Base-by-base conservation (phyloP, 495 filamentous ascomycete genomes). In the Clavariopsis aquatica region DNA sequence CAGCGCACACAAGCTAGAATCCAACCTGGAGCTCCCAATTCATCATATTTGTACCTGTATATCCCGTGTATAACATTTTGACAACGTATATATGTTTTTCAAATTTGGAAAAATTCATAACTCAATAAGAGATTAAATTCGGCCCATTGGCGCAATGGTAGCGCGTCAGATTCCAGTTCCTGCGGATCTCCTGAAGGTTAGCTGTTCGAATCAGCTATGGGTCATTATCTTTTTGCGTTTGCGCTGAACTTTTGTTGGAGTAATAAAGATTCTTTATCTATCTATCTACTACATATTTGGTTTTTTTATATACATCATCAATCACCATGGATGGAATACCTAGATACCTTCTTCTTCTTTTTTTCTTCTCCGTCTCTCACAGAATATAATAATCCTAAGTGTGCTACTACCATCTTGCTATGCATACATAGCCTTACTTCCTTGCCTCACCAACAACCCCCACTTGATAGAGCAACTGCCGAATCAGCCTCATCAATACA, bases 161-260 rank as follows among this genome's bases (percentile, higher is more conserved):
- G 38, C 38, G 38, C 38, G 38, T 43, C 38, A 43, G 38, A 43
- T 43, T 43, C 38, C 38, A 43, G 38, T 43, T 43, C 38, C 9
- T 43, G 38, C n/a, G 38, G 38, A 43, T 43, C 6, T 43, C 38
- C 38, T 43, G 38, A 43, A 43, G 38, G 38, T 43, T 43, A 43
- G 38, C 38, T 43, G 38, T 43, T 43, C 38, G 38, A 43, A 43
- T 43, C 38, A 43, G 38, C 38, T 43, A 43, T 43, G 38, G 38
- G 38, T 43, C 38, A 43, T 43, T 43, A 10, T 9, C 38, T 10
- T 10, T 43, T n/a, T 43, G 38, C 38, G 9, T 43, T 43, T 43
- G 12, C 5, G 31, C 31, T n/a, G n/a, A n/a, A n/a, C n/a, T n/a
- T n/a, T n/a, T n/a, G n/a, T n/a, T n/a, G n/a, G n/a, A n/a, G n/a